Conservation (phyloP, 2,329 filamentous ascomycete genomes). For the Neodidymelliopsis sp. region DNA sequence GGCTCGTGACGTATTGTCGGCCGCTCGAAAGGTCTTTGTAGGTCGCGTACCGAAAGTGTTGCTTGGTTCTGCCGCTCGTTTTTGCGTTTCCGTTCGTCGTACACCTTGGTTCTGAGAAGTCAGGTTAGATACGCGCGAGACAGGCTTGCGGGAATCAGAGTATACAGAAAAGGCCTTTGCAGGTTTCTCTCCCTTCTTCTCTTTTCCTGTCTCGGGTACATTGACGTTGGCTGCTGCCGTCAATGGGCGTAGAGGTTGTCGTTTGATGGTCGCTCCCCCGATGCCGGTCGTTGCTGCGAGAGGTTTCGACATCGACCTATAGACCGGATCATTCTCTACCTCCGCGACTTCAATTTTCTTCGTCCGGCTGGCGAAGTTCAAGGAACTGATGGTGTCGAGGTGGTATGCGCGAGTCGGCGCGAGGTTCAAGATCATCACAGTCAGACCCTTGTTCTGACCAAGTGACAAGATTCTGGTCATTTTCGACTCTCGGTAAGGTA, state of each 20-base stretch:
- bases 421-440: constrained; percentile 95
- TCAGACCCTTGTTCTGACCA: constrained; percentile 93
- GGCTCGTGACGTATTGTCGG: constrained; percentile 43
- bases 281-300: constrained; percentile 45
- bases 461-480: constrained; percentile 95
- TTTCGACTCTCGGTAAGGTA: constrained; percentile 94
- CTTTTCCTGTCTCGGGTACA: constrained; percentile 61
- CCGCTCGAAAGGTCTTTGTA: constrained; percentile 48
- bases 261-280: constrained; percentile 53
- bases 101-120: constrained; percentile 44
- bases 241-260: constrained; percentile 82
- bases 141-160: constrained; percentile 64
- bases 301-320: constrained; percentile 56
- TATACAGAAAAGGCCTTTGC: constrained; percentile 88
- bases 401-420: constrained; percentile 92
- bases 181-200: constrained; percentile 70
- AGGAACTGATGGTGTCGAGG: constrained; percentile 87
- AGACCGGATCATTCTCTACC: constrained; percentile 93
- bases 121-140: constrained; percentile 37
- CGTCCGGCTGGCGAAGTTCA: constrained; percentile 93
- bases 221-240: constrained; percentile 78
- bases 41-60: constrained; percentile 48
- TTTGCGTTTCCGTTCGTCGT: constrained; percentile 51
- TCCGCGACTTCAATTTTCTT: constrained; percentile 97
- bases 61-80: constrained; percentile 53